Evolutionary conservation across 2,329 filamentous ascomycete genomes (phyloP).

Genomic region (Drechslera avenae): DNA sequence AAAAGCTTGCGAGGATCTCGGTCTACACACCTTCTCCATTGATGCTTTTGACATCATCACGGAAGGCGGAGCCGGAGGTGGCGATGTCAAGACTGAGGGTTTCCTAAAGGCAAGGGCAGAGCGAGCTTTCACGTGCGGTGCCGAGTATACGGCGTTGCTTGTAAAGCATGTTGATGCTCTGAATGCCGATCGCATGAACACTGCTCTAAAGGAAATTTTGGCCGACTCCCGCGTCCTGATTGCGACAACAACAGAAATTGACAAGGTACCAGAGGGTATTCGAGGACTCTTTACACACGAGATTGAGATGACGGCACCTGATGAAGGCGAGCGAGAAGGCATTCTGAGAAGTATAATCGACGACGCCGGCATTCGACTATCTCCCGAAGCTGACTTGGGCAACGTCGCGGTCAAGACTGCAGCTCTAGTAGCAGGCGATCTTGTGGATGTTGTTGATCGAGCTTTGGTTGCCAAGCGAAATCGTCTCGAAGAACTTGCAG

Average conservation of each 20-base stretch:
- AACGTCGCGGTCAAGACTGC: conserved; percentile 93
- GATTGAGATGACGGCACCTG: conserved; percentile 88
- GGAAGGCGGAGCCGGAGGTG: conserved; percentile 84
- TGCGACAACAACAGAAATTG: conserved; percentile 92
- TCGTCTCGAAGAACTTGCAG: conserved; percentile 75
- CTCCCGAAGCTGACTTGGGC: conserved; percentile 80
- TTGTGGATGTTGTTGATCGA: conserved; percentile 92
- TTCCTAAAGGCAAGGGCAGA: conserved; percentile 87
- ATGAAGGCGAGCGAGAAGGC: conserved; percentile 88
- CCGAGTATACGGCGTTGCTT: conserved; percentile 82
- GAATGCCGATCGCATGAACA: conserved; percentile 86
- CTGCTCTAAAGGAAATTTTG: conserved; percentile 82
- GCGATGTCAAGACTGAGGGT: conserved; percentile 92
- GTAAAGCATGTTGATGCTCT: conserved; percentile 89
- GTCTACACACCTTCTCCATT: conserved; percentile 84
- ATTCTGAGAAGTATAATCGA: conserved; percentile 81
- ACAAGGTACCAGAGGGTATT: conserved; percentile 89
- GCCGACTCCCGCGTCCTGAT: conserved; percentile 81
- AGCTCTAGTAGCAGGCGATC: conserved; percentile 88
- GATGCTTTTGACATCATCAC: conserved; percentile 93
- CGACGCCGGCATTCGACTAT: conserved; percentile 75
- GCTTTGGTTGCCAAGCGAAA: conserved; percentile 77
- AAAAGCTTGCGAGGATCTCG: conserved; percentile 83
- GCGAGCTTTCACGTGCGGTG: conserved; percentile 83
- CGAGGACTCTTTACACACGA: conserved; percentile 94